Evolutionary conservation across 1,139 yeast species (phyloP), one percentile per base, ranked within the genome.

Genomic region (Diutina pseudorugosa): DNA sequence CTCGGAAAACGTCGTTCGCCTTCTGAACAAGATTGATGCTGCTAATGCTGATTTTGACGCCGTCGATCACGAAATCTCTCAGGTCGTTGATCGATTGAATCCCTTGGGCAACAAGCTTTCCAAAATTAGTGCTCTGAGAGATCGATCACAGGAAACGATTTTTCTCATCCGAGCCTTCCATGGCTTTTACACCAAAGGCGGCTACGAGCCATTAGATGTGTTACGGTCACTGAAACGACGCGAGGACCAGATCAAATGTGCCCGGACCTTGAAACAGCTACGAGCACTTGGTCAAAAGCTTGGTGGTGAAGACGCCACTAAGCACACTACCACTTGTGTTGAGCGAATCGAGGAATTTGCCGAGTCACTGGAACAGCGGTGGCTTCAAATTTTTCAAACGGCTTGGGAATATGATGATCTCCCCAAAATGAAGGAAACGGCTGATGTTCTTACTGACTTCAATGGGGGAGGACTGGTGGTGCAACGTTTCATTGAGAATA

Each of bases 381-480:
- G 84, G 52, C 66, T 85, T 51, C 76, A 74, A 48, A 75, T 75
- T 50, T 85, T 85, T 59, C 82, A 79, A 59, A 68, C 71, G 30
- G 83, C 83, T 16, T 80, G 78, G 8, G 84, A 82, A 42, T 85
- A 84, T 57, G 67, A 66, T 54, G 72, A 73, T 51, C 77, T 83
- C 60, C 75, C 75, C n/a, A 79, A 79, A 52, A 83, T 93, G 86
- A 82, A 79, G 59, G 90, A 84, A 55, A 80, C 88, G 42, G 90
- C 97, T 0, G 80, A 79, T 52, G 79, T 90, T n/a, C 71, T 91
- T 52, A 77, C 83, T 53, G 88, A 83, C 55, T 91, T 83, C 68
- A 91, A 93, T 61, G 94, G 91, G 11, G 97, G 97, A 9, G 75
- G 81, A 4, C 83, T 84, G 55, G 94, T 90, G 12, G 85, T 89